Evolutionary conservation across 306 rosid genomes (phyloP).

Genomic region (Rosa rugosa): DNA sequence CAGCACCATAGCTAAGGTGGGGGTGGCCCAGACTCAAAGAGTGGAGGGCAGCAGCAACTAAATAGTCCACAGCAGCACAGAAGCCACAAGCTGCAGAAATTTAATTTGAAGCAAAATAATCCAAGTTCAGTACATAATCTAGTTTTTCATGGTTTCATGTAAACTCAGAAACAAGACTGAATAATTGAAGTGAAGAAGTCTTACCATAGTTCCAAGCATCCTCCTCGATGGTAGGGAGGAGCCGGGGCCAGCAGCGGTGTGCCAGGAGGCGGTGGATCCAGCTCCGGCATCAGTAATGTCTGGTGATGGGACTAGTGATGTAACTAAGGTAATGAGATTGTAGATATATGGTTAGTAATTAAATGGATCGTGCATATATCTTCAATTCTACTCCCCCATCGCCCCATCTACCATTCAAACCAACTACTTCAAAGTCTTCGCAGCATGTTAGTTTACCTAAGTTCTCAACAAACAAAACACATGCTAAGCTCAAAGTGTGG

Average conservation of each 20-base stretch:
- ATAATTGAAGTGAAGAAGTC: neutral
- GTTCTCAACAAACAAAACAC: constrained; percentile 40
- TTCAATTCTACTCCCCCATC: constrained; percentile 30
- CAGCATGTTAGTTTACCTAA: neutral
- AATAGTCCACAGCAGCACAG: constrained; percentile 74
- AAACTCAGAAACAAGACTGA: neutral
- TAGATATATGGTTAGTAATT: constrained; percentile 13
- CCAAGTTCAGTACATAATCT: neutral
- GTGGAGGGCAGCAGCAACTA: constrained; percentile 69
- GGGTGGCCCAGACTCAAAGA: constrained; percentile 61
- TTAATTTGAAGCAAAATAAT: neutral
- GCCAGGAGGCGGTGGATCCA: constrained; percentile 52
- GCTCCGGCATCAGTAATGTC: constrained; percentile 11
- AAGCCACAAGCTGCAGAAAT: constrained; percentile 63
- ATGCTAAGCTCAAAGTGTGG: neutral
- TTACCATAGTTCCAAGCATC: constrained; percentile 63
- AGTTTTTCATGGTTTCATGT: neutral
- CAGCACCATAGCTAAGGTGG: constrained; percentile 39
- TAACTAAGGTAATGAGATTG: neutral
- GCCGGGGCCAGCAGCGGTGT: constrained; percentile 51
- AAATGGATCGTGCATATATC: constrained; percentile 21
- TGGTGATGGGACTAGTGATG: constrained; percentile 6
- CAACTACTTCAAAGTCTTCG: constrained; percentile 12
- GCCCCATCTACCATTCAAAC: constrained; percentile 68
- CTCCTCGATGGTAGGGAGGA: constrained; percentile 37